Evolutionary conservation across 2,329 filamentous ascomycete genomes (phyloP).

Genomic region (Exophiala sp.): DNA sequence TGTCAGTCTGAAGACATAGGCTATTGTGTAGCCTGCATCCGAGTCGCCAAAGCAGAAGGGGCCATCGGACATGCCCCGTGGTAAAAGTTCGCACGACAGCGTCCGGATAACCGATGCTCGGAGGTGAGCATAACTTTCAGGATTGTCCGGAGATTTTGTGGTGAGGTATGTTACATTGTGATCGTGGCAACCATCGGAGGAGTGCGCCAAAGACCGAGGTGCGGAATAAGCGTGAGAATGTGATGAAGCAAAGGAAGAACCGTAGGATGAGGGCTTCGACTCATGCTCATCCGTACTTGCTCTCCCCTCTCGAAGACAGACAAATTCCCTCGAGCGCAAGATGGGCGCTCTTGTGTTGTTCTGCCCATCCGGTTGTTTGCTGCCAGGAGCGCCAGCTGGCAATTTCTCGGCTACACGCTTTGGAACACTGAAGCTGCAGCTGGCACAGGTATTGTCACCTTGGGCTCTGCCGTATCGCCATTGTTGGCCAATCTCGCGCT

Average conservation of each 20-base stretch:
- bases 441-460: slow-evolving; percentile 52
- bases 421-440: slow-evolving; percentile 55
- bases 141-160: slow-evolving; percentile 54
- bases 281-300: slow-evolving; percentile 32
- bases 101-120: slow-evolving; percentile 58
- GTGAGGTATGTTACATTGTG: slow-evolving; percentile 58
- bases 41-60: slow-evolving; percentile 58
- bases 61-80: slow-evolving; percentile 54
- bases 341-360: slow-evolving; percentile 50
- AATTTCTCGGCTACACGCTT: slow-evolving; percentile 53
- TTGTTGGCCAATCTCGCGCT: slow-evolving; percentile 14
- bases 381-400: slow-evolving; percentile 52
- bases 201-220: slow-evolving; percentile 29
- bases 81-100: slow-evolving; percentile 55
- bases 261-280: slow-evolving; percentile 30
- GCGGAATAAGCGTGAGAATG: slow-evolving; percentile 28
- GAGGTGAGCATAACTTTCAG: slow-evolving; percentile 52
- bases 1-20: slow-evolving; percentile 57
- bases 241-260: slow-evolving; percentile 34
- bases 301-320: slow-evolving; percentile 43
- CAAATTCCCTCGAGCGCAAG: slow-evolving; percentile 52
- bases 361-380: slow-evolving; percentile 47
- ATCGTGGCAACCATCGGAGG: slow-evolving; percentile 42
- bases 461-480: slow-evolving; percentile 42
- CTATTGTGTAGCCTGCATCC: slow-evolving; percentile 56